phyloP scores from a whole-genome alignment of 2,329 filamentous ascomycete species.

The Diaporthe longicolla region DNA sequence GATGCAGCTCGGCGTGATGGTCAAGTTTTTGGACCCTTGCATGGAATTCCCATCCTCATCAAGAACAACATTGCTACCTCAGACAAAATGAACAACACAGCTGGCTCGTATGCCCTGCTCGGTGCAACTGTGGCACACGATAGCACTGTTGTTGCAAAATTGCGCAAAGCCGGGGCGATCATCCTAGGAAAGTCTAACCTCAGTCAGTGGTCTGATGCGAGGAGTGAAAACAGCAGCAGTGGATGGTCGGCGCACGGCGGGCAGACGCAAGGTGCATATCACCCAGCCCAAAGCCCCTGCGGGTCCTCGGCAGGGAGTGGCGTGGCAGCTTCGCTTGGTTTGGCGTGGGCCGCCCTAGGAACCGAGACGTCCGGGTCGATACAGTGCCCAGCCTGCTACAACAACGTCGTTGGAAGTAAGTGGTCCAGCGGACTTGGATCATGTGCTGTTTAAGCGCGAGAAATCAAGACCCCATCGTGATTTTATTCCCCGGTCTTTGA shows the following conservation, averaged over 20 bases:
- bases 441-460: background rate
- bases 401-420: slow-evolving; percentile 37
- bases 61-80: slow-evolving; percentile 76
- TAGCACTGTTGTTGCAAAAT: slow-evolving; percentile 69
- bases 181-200: slow-evolving; percentile 76
- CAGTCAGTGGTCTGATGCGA: slow-evolving; percentile 74
- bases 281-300: slow-evolving; percentile 71
- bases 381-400: slow-evolving; percentile 29
- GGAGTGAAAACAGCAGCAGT: slow-evolving; percentile 69
- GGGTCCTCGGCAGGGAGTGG: slow-evolving; percentile 75
- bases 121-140: slow-evolving; percentile 68
- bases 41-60: slow-evolving; percentile 75
- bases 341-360: slow-evolving; percentile 63
- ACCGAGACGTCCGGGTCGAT: slow-evolving; percentile 38
- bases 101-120: slow-evolving; percentile 71
- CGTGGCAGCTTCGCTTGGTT: slow-evolving; percentile 70
- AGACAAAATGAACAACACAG: slow-evolving; percentile 71
- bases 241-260: slow-evolving; percentile 77
- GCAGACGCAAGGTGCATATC: slow-evolving; percentile 73
- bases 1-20: slow-evolving; percentile 51
- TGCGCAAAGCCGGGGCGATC: slow-evolving; percentile 71
- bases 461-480: background rate
- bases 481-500: background rate
- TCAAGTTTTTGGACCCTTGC: slow-evolving; percentile 60
- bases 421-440: background rate